Conservation (phyloP, 805 yeast species). For the Lipomyces spencermartinsiae region DNA sequence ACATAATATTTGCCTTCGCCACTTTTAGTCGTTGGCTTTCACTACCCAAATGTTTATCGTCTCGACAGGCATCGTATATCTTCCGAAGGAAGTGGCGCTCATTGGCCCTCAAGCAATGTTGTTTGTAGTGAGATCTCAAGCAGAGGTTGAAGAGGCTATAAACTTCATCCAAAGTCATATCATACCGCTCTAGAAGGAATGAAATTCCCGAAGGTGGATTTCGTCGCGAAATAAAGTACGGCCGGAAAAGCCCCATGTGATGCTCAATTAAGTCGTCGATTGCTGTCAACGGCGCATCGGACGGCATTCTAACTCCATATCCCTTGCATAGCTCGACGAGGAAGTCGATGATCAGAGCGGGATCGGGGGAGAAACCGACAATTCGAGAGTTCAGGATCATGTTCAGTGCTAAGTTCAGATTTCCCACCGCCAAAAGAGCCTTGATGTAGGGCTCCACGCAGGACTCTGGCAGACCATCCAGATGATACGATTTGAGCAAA, state of each 20-base stretch:
- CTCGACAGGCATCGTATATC: neutral
- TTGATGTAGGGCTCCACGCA: constrained; percentile 16
- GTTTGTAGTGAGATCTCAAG: neutral
- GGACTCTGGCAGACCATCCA: constrained; percentile 24
- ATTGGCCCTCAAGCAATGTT: neutral
- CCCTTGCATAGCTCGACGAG: neutral
- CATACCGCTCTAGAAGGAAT: constrained; percentile 8
- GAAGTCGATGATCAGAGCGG: neutral
- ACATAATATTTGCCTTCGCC: neutral
- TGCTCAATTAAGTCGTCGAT: constrained; percentile 1
- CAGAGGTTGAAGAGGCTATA: constrained; percentile 15
- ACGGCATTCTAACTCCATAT: neutral
- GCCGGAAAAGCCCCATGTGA: constrained; percentile 24
- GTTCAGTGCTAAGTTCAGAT: constrained; percentile 9
- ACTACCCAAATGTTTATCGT: constrained; percentile 6
- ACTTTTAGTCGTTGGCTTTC: constrained; percentile 5
- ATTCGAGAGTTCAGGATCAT: constrained; percentile 18
- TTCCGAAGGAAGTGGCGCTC: constrained; percentile 4
- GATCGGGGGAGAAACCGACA: constrained; percentile 13
- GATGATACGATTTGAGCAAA: constrained; percentile 2
- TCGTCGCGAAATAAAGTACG: constrained; percentile 18
- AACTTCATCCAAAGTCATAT: constrained; percentile 22
- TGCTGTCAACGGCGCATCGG: neutral
- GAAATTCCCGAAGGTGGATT: neutral
- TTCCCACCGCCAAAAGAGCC: neutral